These are phyloP conservation scores for Dentipellis fragilis DNA, from an alignment of 768 basidiomycete genomes.

Conservation along the genomic window DNA sequence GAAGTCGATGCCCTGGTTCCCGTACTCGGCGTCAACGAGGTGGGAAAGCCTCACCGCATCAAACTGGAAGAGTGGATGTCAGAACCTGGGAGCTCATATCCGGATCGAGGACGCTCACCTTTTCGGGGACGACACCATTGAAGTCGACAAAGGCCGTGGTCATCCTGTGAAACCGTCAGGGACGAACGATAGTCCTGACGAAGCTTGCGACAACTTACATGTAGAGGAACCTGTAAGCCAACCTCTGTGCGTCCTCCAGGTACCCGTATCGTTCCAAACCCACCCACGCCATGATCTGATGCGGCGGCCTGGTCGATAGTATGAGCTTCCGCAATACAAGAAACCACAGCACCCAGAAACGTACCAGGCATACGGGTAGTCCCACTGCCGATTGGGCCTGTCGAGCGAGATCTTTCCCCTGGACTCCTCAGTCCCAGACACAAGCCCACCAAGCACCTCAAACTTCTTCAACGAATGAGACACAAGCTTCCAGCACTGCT, in stretches of 20 bases:
- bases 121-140: slow-evolving; percentile 97
- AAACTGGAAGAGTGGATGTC: slow-evolving; percentile 39
- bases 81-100: neutral
- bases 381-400: slow-evolving; percentile 97
- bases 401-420: slow-evolving; percentile 93
- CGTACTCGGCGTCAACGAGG: slow-evolving; percentile 94
- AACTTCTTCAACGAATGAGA: slow-evolving; percentile 88
- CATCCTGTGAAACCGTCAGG: slow-evolving; percentile 47
- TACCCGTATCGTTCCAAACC: slow-evolving; percentile 95
- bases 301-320: slow-evolving; percentile 61
- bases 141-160: slow-evolving; percentile 92
- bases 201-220: slow-evolving; percentile 45
- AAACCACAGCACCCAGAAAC: slow-evolving; percentile 12
- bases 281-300: slow-evolving; percentile 98
- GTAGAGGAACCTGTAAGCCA: slow-evolving; percentile 96
- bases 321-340: slow-evolving; percentile 1
- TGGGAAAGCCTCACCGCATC: slow-evolving; percentile 95
- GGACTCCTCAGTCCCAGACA: slow-evolving; percentile 94
- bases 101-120: slow-evolving; percentile 37
- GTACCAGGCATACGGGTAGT: slow-evolving; percentile 83
- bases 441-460: slow-evolving; percentile 90
- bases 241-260: slow-evolving; percentile 82
- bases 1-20: slow-evolving; percentile 95
- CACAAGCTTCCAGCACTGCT: slow-evolving; percentile 91
- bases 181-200: neutral